Conservation (phyloP, 2,329 filamentous ascomycete genomes). For the Aspergillus ustus region DNA sequence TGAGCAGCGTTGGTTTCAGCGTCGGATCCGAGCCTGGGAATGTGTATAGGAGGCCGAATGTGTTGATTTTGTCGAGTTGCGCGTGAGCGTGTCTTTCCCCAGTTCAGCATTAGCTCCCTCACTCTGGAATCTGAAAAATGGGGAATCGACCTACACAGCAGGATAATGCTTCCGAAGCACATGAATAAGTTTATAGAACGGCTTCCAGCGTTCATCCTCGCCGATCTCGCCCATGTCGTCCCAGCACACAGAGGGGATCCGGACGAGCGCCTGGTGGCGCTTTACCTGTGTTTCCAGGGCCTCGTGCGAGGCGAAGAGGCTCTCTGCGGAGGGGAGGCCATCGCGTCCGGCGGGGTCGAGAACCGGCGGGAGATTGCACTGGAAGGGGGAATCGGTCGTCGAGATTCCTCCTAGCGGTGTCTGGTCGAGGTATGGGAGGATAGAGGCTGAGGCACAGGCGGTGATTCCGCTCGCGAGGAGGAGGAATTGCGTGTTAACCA, state of each 20-base stretch:
- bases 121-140: too few relatives aligned
- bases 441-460: neutral
- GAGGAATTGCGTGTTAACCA: neutral
- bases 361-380: neutral
- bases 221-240: constrained; percentile 7
- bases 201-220: neutral
- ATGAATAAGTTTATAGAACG: neutral
- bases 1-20: neutral
- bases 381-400: neutral
- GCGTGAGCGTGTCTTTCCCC: neutral
- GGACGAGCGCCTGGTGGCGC: constrained; percentile 2
- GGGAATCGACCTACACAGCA: too few relatives aligned
- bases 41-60: constrained; percentile 5
- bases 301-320: constrained; percentile 2
- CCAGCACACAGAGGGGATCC: constrained; percentile 1
- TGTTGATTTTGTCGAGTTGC: constrained; percentile 1
- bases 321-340: neutral
- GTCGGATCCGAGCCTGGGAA: neutral
- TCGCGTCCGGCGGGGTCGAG: constrained; percentile 1
- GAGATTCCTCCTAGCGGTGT: neutral
- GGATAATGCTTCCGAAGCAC: neutral
- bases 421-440: neutral
- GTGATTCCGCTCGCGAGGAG: neutral
- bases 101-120: too few relatives aligned
- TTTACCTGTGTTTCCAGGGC: constrained; percentile 3